Evolutionary conservation across 139 green algal genomes (phyloP).

Genomic region (Chlorella sp.): DNA sequence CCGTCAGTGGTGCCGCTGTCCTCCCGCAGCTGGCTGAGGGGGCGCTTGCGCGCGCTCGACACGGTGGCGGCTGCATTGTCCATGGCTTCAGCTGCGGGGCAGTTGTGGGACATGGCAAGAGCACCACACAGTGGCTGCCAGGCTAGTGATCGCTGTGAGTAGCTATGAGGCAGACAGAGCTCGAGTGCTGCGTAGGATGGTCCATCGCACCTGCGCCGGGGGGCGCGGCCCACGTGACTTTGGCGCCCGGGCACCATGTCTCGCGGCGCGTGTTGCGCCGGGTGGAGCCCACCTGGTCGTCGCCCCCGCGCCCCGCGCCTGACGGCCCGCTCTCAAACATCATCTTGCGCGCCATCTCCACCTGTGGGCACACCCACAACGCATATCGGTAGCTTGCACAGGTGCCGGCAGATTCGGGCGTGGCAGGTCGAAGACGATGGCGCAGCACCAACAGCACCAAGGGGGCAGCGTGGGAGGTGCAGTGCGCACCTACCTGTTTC

Average conservation of each 20-base stretch:
- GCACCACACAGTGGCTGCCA: no score
- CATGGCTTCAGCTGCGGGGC: conserved; percentile 4
- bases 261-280: conserved; percentile 38
- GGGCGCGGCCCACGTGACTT: conserved; percentile 31
- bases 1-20: conserved; percentile 7
- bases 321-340: conserved; percentile 42
- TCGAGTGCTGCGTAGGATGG: no score
- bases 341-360: conserved; percentile 47
- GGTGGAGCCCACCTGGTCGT: neutral
- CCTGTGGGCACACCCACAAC: conserved; percentile 16
- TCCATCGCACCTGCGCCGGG: conserved; percentile 16
- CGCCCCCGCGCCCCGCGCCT: no score
- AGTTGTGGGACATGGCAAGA: no score
- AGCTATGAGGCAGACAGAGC: no score
- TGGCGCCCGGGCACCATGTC: conserved; percentile 49
- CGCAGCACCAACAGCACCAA: no score
- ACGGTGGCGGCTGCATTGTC: neutral
- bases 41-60: conserved; percentile 17
- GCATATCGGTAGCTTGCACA: neutral
- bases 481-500: conserved; percentile 60
- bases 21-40: conserved; percentile 11
- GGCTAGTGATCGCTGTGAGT: no score
- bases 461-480: no score
- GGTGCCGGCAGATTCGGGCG: no score
- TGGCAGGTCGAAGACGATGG: no score